A percentile compares a stretch with the other conserved stretches of the same genome.
phyloP scores from a whole-genome alignment of 495 filamentous ascomycete species.

The Trichoderma virens region DNA sequence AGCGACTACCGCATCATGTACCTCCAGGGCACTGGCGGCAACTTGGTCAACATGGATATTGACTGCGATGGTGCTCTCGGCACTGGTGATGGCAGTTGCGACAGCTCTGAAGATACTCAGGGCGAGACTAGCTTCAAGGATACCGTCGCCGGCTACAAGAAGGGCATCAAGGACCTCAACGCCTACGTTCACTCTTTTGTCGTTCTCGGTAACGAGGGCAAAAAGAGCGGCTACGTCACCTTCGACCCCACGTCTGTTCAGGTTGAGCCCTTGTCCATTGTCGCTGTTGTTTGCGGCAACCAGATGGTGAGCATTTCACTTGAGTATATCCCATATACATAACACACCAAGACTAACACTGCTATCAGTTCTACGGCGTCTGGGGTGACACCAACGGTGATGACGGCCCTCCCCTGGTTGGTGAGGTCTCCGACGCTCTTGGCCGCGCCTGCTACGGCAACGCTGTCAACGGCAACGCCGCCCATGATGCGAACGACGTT shows the following conservation, averaged over 20 bases:
- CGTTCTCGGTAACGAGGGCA: slow-evolving; percentile 54
- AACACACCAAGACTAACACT: neutral
- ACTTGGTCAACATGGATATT: slow-evolving; percentile 52
- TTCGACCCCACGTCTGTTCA: slow-evolving; percentile 43
- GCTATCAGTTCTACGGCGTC: slow-evolving; percentile 49
- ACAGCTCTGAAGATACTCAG: slow-evolving; percentile 44
- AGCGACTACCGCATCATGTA: slow-evolving; percentile 28
- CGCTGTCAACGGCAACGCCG: slow-evolving; percentile 33
- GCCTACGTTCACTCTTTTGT: slow-evolving; percentile 57
- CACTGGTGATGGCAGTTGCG: slow-evolving; percentile 41
- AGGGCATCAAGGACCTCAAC: slow-evolving; percentile 49
- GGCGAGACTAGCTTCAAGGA: slow-evolving; percentile 47
- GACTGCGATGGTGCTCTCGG: slow-evolving; percentile 58
- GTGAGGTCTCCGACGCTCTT: slow-evolving; percentile 50
- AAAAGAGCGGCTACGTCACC: slow-evolving; percentile 32
- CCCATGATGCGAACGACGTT: slow-evolving; percentile 41
- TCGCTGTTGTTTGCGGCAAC: slow-evolving; percentile 54
- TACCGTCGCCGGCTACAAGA: slow-evolving; percentile 31
- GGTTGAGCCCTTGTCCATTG: slow-evolving; percentile 52
- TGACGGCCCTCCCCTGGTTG: slow-evolving; percentile 38
- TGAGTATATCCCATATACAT: neutral
- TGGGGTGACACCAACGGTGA: slow-evolving; percentile 61
- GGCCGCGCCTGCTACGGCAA: slow-evolving; percentile 51
- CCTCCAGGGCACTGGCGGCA: slow-evolving; percentile 24
- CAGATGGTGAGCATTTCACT: slow-evolving; percentile 36